Conservation (phyloP, 352 stramenopile genomes). For the Phytophthora cryptogea region DNA sequence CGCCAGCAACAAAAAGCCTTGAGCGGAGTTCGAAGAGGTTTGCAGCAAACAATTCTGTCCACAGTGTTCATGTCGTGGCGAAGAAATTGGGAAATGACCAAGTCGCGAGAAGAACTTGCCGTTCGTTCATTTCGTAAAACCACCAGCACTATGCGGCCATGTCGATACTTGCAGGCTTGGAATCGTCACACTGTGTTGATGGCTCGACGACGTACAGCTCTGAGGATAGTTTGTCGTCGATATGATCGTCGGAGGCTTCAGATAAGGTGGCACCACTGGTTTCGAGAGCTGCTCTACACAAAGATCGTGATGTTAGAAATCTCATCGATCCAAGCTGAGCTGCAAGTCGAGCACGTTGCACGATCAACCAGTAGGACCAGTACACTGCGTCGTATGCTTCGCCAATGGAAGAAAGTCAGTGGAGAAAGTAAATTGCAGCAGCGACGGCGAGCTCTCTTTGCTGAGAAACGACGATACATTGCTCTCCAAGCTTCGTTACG, state of each 20-base stretch:
- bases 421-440: slow-evolving; percentile 2
- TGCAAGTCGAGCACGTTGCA: slow-evolving; percentile 12
- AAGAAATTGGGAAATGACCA: slow-evolving; percentile 5
- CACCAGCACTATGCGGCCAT: background rate
- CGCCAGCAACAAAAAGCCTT: slow-evolving; percentile 19
- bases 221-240: slow-evolving; percentile 10
- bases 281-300: slow-evolving; percentile 2
- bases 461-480: slow-evolving; percentile 25
- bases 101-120: slow-evolving; percentile 1
- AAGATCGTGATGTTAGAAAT: slow-evolving; percentile 14
- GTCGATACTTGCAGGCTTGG: slow-evolving; percentile 18
- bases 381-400: slow-evolving; percentile 9
- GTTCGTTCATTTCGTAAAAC: slow-evolving; percentile 7
- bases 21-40: background rate
- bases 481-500: slow-evolving; percentile 19
- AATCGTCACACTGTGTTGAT: slow-evolving; percentile 6
- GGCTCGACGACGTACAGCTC: slow-evolving; percentile 8
- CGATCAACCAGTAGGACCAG: slow-evolving; percentile 1
- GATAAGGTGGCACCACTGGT: slow-evolving; percentile 21
- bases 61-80: slow-evolving; percentile 29
- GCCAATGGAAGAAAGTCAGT: slow-evolving; percentile 11
- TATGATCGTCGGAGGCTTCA: slow-evolving; percentile 1
- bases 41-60: slow-evolving; percentile 16
- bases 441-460: slow-evolving; percentile 16
- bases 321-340: slow-evolving; percentile 10